Percentiles rank a stretch among this genome's conserved stretches.
phyloP scores from a whole-genome alignment of 495 filamentous ascomycete genomes.

The Penicillium robsamsonii region DNA sequence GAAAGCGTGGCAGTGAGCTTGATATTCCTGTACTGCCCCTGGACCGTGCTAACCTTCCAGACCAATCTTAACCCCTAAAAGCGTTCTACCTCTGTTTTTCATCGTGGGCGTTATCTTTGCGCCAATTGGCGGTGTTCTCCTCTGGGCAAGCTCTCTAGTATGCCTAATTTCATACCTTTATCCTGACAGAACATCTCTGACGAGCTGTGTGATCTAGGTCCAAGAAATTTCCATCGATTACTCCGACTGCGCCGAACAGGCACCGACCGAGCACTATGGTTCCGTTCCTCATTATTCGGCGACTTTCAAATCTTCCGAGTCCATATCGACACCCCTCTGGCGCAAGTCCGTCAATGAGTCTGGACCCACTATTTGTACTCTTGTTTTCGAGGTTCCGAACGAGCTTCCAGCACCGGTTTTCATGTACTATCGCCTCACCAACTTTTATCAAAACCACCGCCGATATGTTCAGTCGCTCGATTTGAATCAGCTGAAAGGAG shows the following conservation, averaged over 20 bases:
- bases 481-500: conserved; percentile 75
- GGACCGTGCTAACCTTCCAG: conserved; percentile 37
- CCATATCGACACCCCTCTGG: conserved; percentile 28
- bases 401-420: conserved; percentile 74
- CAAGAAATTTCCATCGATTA: conserved; percentile 92
- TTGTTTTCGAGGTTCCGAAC: conserved; percentile 77
- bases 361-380: conserved; percentile 51
- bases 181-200: conserved; percentile 13
- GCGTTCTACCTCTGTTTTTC: conserved; percentile 87
- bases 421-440: conserved; percentile 91
- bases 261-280: conserved; percentile 38
- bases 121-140: conserved; percentile 77
- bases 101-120: conserved; percentile 82
- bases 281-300: conserved; percentile 52
- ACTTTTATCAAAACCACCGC: conserved; percentile 99
- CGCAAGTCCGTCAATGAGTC: conserved; percentile 10
- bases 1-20: conserved; percentile 88
- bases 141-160: conserved; percentile 79
- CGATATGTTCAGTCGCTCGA: conserved; percentile 91
- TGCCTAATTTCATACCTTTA: conserved; percentile 3
- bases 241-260: conserved; percentile 59
- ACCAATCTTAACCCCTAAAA: conserved; percentile 91
- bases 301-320: conserved; percentile 58
- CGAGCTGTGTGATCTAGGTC: conserved; percentile 53
- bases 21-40: neutral